These are phyloP conservation scores for Clitopilus hobsonii DNA, from an alignment of 768 basidiomycete genomes.

Conservation along the genomic window DNA sequence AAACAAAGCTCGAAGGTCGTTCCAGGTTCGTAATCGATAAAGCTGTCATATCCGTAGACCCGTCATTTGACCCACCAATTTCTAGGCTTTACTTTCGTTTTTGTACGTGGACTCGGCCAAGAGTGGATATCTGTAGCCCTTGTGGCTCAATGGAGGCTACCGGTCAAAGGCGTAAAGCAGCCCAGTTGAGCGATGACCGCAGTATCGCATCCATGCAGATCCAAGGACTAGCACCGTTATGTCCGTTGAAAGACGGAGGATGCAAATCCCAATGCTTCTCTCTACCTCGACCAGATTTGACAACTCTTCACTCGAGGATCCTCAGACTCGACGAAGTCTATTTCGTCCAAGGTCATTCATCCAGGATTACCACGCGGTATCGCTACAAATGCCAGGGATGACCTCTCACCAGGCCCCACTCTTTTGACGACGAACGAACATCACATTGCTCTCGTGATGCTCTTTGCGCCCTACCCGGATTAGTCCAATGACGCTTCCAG, in stretches of 20 bases:
- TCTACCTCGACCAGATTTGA: background rate
- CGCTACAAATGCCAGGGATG: background rate
- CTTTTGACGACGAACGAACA: background rate
- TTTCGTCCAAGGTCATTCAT: too few species aligned
- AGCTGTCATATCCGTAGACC: background rate
- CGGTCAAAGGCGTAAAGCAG: too few species aligned
- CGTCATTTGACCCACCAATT: background rate
- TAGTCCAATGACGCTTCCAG: background rate
- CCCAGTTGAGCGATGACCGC: too few species aligned
- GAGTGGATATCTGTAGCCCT: too few species aligned
- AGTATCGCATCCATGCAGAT: too few species aligned
- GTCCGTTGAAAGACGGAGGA: background rate
- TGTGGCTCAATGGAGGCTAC: too few species aligned
- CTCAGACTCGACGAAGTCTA: too few species aligned
- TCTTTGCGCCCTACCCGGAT: too few species aligned
- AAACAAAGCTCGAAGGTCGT: background rate
- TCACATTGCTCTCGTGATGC: background rate
- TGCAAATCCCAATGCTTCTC: background rate
- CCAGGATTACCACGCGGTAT: background rate
- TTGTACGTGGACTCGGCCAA: too few species aligned
- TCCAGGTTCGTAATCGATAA: background rate
- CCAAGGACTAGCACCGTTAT: background rate
- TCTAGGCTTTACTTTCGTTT: background rate
- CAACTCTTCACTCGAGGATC: too few species aligned
- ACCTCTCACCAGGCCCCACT: too few species aligned